Evolutionary conservation across 2,329 filamentous ascomycete species (phyloP).

Genomic region (Laburnicola sp.): DNA sequence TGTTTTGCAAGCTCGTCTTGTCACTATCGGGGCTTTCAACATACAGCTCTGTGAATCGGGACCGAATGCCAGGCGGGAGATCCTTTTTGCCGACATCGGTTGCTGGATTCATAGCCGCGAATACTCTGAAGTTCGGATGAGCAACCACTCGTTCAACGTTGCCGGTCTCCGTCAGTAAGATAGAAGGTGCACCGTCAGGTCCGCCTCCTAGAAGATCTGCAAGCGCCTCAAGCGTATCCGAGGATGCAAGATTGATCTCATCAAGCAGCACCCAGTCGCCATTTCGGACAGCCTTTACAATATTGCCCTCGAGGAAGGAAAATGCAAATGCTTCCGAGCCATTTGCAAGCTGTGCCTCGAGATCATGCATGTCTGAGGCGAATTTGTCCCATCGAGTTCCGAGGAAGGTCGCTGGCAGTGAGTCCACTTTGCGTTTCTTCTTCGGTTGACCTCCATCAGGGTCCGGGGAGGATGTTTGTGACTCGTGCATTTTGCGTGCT

Average conservation of each 20-base stretch:
- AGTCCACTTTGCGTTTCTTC: conserved; percentile 71
- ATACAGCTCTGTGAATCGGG: conserved; percentile 93
- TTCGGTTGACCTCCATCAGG: conserved; percentile 62
- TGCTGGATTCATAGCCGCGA: conserved; percentile 98
- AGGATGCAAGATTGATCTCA: conserved; percentile 93
- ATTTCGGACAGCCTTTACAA: conserved; percentile 93
- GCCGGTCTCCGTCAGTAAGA: conserved; percentile 89
- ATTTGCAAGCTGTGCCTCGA: conserved; percentile 77
- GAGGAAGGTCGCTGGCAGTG: conserved; percentile 55
- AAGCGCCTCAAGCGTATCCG: conserved; percentile 92
- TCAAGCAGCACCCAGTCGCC: conserved; percentile 97
- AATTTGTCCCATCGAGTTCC: conserved; percentile 82
- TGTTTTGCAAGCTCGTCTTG: conserved; percentile 79
- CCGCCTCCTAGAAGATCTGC: conserved; percentile 81
- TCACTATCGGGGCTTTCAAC: conserved; percentile 88
- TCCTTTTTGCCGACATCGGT: conserved; percentile 97
- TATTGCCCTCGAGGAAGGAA: conserved; percentile 92
- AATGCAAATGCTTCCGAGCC: conserved; percentile 82
- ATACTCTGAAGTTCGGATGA: conserved; percentile 91
- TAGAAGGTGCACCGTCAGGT: conserved; percentile 71
- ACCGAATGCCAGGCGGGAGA: conserved; percentile 82
- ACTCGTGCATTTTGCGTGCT: conserved; percentile 46
- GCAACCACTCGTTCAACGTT: conserved; percentile 88
- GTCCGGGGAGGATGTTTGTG: conserved; percentile 44
- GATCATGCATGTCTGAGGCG: conserved; percentile 70